These are phyloP conservation scores for Coemansia sp. DNA, from an alignment of 192 early-diverging fungal species.

Conservation along the genomic window DNA sequence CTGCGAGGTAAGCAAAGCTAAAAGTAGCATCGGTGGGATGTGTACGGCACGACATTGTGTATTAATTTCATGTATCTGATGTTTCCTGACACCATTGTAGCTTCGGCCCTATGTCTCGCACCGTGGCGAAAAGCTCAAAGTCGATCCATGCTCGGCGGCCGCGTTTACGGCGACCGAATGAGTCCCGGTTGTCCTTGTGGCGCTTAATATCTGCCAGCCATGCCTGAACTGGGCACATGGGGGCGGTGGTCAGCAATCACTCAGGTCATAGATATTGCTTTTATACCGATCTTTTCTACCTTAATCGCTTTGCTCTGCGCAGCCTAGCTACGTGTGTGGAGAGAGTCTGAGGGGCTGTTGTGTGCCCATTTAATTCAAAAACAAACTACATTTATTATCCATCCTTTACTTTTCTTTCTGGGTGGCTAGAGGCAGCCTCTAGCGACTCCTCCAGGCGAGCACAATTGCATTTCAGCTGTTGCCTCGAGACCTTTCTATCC, in stretches of 20 bases:
- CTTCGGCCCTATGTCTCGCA: conserved; percentile 56
- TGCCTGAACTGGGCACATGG: not conserved
- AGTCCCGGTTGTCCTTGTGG: not conserved
- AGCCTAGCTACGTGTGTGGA: not conserved
- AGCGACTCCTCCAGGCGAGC: not conserved
- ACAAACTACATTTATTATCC: not conserved
- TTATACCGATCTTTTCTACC: not conserved
- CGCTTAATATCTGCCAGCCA: conserved; percentile 11
- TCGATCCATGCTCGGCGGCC: conserved; percentile 33
- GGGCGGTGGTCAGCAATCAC: not conserved
- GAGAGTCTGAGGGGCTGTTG: not conserved
- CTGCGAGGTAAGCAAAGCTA: conserved; percentile 38
- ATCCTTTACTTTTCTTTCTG: not conserved
- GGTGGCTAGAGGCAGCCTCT: not conserved
- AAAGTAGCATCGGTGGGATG: not conserved
- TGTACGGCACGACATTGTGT: not conserved
- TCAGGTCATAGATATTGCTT: not conserved
- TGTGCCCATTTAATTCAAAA: not conserved
- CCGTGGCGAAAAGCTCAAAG: conserved; percentile 44
- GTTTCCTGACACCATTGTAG: conserved; percentile 15
- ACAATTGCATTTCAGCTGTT: not conserved
- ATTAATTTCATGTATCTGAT: not conserved
- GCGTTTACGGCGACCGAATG: conserved; percentile 17
- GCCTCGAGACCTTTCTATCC: not conserved
- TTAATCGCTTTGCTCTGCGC: not conserved